phyloP scores from a whole-genome alignment of 495 filamentous ascomycete genomes.

The Penicillium desertorum region DNA sequence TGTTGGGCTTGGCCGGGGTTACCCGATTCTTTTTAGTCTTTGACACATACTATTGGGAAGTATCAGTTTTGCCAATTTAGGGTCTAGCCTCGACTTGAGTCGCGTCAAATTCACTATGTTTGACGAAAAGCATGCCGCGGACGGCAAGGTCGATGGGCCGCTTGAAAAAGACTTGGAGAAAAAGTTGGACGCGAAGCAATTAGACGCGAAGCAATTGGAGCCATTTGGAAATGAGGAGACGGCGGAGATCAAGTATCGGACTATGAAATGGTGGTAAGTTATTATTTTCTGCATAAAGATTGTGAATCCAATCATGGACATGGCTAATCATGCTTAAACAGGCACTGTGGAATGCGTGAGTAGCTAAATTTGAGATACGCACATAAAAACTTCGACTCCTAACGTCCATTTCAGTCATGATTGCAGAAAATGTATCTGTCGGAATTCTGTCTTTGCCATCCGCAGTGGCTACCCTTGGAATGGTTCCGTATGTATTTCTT shows the following conservation, averaged over 20 bases:
- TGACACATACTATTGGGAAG: background rate
- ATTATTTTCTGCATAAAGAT: background rate
- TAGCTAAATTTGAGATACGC: background rate
- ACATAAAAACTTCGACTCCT: background rate
- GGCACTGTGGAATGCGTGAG: slow-evolving; percentile 41
- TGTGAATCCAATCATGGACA: slow-evolving; percentile 4
- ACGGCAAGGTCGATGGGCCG: slow-evolving; percentile 13
- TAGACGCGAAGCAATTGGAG: slow-evolving; percentile 34
- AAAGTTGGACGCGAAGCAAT: slow-evolving; percentile 16
- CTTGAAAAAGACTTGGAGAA: slow-evolving; percentile 22
- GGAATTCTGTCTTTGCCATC: slow-evolving; percentile 64
- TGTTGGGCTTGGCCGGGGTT: slow-evolving; percentile 1
- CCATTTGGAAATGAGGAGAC: slow-evolving; percentile 46
- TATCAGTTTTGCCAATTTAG: background rate
- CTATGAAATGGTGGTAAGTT: slow-evolving; percentile 48
- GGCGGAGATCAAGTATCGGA: slow-evolving; percentile 44
- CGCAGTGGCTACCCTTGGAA: slow-evolving; percentile 62
- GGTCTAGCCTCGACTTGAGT: background rate
- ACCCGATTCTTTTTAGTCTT: background rate
- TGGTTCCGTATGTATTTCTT: slow-evolving; percentile 46
- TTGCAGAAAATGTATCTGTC: slow-evolving; percentile 67
- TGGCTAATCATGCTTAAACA: slow-evolving; percentile 17
- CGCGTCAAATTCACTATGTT: slow-evolving; percentile 16
- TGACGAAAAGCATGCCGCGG: slow-evolving; percentile 23
- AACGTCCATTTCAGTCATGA: slow-evolving; percentile 46